Evolutionary conservation across 495 filamentous ascomycete genomes (phyloP).

Genomic region (Aspergillus saccharolyticus): DNA sequence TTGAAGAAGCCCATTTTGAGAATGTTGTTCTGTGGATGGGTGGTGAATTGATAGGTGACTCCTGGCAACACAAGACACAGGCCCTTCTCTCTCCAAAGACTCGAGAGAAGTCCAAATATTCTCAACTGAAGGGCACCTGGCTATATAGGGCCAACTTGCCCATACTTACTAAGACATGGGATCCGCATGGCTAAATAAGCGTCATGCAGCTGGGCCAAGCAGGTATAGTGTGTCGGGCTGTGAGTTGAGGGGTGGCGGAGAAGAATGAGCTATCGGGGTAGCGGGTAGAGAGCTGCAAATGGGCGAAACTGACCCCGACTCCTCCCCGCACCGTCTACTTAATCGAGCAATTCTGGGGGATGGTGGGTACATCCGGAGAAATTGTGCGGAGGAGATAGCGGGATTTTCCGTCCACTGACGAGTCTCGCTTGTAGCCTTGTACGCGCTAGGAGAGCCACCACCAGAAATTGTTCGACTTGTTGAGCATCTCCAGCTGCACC

Average conservation of each 20-base stretch:
- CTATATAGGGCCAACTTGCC: background rate
- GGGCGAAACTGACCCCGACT: slow-evolving; percentile 1
- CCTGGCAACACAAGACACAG: slow-evolving; percentile 3
- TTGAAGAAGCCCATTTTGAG: slow-evolving; percentile 32
- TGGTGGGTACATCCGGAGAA: slow-evolving; percentile 5
- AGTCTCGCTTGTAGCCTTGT: background rate
- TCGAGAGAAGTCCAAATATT: background rate
- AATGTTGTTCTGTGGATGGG: background rate
- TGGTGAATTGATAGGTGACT: background rate
- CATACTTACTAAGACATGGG: background rate
- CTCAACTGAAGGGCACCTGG: background rate
- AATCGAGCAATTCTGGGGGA: slow-evolving; percentile 6
- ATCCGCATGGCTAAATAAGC: background rate
- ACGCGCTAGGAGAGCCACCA: background rate
- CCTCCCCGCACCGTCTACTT: slow-evolving; percentile 2
- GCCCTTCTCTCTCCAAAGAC: background rate
- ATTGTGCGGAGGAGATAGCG: slow-evolving; percentile 4
- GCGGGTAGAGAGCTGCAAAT: background rate
- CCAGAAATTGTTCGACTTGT: background rate
- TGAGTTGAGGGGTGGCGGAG: background rate
- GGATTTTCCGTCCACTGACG: slow-evolving; percentile 6
- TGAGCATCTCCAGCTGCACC: background rate
- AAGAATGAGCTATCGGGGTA: background rate
- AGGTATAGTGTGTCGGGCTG: background rate
- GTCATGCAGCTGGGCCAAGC: background rate